Conservation (phyloP, 768 basidiomycete genomes). For the Collybiopsis luxurians region DNA sequence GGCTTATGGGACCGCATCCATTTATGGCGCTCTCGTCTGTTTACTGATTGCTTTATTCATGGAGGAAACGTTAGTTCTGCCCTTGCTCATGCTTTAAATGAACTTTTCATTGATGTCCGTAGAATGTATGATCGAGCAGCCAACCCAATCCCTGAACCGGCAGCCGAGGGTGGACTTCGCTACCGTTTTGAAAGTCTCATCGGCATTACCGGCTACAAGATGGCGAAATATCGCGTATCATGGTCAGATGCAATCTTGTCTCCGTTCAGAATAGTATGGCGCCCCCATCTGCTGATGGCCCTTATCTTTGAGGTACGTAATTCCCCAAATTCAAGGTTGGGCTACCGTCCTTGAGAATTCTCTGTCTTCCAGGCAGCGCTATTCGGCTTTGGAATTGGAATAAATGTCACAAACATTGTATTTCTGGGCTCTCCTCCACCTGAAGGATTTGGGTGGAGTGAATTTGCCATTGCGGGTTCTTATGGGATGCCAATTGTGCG, state of each 20-base stretch:
- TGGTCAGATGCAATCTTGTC: slow-evolving; percentile 35
- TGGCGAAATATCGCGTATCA: slow-evolving; percentile 40
- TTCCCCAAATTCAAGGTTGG: too few species aligned
- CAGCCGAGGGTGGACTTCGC: slow-evolving; percentile 23
- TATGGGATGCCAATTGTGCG: slow-evolving; percentile 47
- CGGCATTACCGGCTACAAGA: slow-evolving; percentile 40
- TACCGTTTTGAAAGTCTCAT: slow-evolving; percentile 41
- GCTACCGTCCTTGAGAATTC: too few species aligned
- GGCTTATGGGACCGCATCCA: slow-evolving; percentile 46
- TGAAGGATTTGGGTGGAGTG: slow-evolving; percentile 43
- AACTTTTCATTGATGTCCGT: neutral
- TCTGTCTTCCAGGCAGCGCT: slow-evolving; percentile 23
- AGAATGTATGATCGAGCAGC: slow-evolving; percentile 44
- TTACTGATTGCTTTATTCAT: slow-evolving; percentile 39
- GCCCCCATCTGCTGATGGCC: slow-evolving; percentile 42
- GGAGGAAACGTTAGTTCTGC: slow-evolving; percentile 46
- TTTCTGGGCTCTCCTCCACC: slow-evolving; percentile 48
- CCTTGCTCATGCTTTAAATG: too few species aligned
- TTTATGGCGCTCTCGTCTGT: slow-evolving; percentile 40
- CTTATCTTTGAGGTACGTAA: slow-evolving; percentile 36
- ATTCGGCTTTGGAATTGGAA: slow-evolving; percentile 43
- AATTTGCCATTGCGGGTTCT: slow-evolving; percentile 35
- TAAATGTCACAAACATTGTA: slow-evolving; percentile 45
- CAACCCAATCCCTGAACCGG: slow-evolving; percentile 27
- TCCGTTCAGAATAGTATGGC: slow-evolving; percentile 42